Evolutionary conservation across 192 early-diverging fungal genomes (phyloP), one percentile per base, ranked within the genome.

Genomic region (Tieghemiomyces parasiticus): DNA sequence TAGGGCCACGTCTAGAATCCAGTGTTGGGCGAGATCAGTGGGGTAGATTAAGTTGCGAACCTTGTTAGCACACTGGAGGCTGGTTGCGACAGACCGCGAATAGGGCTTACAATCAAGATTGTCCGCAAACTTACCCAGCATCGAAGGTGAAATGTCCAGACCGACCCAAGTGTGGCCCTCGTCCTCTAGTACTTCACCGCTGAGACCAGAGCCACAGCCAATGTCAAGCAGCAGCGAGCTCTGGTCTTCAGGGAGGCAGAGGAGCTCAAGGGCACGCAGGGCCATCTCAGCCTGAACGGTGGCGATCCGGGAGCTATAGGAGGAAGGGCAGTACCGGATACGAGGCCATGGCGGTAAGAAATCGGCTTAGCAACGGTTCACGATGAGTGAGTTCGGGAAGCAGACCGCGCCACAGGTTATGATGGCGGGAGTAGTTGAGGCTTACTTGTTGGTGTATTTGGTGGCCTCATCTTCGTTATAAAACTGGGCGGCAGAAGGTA

Each of bases 161-260:
- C 95, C 95, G 33, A 93, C 90, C 95, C 95, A 99, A 34, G 87
- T 62, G 63, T 99, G 94, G n/a, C 90, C 92, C 46, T 89, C 85
- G 60, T 95, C 95, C 31, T 92, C 89, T 42, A 99, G 67, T 34
- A 94, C 88, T 67, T 99, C 93, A 6, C 92, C 92, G 72, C 83
- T 87, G 60, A 99, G 77, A 25, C 95, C 95, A 12, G 91, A 94
- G 67, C 94, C 95, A 67, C 95, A 97, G 29, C 95, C 93, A 67
- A 99, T 93, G 70, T 99, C 95, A 26, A 99, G 78, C 47, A 99
- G 65, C 51, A 78, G 90, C 55, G 79, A 79, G 1, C 85, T 62
- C 53, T 75, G 71, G 61, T 88, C 87, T 6, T 81, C 77, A 16
- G 85, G 81, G 16, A 99, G 72, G 67, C 80, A 83, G 42, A 99